Evolutionary conservation across 805 yeast species (phyloP).

Genomic region (Alloascoidea africana): DNA sequence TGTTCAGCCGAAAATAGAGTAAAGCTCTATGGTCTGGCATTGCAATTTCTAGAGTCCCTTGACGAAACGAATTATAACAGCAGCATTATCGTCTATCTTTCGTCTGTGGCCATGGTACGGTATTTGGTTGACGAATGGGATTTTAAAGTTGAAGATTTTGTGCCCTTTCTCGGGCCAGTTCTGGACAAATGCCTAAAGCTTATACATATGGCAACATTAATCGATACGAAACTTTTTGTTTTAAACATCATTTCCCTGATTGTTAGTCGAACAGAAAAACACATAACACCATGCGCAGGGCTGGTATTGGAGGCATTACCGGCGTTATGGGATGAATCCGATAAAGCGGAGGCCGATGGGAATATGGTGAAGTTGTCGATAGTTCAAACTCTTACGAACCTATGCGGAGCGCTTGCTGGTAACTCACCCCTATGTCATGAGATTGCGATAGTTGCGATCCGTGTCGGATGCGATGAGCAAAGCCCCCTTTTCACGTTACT

Average conservation of each 20-base stretch:
- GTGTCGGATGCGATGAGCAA: slow-evolving; percentile 25
- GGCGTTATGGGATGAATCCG: slow-evolving; percentile 55
- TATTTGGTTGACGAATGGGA: slow-evolving; percentile 77
- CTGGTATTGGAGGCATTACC: slow-evolving; percentile 38
- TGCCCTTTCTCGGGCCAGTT: slow-evolving; percentile 43
- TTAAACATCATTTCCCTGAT: slow-evolving; percentile 53
- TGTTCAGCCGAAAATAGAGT: slow-evolving; percentile 44
- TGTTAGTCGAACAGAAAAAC: slow-evolving; percentile 16
- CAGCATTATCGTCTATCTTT: slow-evolving; percentile 74
- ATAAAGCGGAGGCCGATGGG: no score
- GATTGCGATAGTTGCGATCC: slow-evolving; percentile 8
- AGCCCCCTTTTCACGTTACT: slow-evolving; percentile 41
- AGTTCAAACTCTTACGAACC: slow-evolving; percentile 17
- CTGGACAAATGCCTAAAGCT: slow-evolving; percentile 34
- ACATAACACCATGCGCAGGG: slow-evolving; percentile 15
- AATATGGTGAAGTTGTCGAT: slow-evolving; percentile 20
- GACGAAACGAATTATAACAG: slow-evolving; percentile 31
- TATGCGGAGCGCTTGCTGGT: slow-evolving; percentile 15
- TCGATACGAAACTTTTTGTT: slow-evolving; percentile 68
- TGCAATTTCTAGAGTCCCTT: slow-evolving; percentile 28
- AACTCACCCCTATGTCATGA: slow-evolving; percentile 9
- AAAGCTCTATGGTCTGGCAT: slow-evolving; percentile 41
- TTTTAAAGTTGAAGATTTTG: slow-evolving; percentile 52
- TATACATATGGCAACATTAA: slow-evolving; percentile 32
- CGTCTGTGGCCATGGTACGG: slow-evolving; percentile 57